Evolutionary conservation across 371 early-diverging fungal genomes (phyloP).

Genomic region (Actinomortierella ambigua): DNA sequence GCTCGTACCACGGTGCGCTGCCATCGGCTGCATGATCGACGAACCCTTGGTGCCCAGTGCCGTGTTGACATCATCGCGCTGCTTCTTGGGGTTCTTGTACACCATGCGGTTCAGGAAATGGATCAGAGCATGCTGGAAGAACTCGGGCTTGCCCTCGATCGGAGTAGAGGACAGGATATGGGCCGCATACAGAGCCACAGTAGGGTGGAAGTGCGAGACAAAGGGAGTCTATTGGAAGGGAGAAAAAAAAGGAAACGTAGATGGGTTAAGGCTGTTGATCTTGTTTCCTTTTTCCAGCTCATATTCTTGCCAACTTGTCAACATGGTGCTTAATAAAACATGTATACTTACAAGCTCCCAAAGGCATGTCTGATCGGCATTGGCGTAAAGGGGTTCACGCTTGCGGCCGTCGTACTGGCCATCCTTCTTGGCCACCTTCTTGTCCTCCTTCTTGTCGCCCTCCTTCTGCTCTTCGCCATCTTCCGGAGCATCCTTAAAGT

Average conservation of each 20-base stretch:
- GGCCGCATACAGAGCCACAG: slow-evolving; percentile 80
- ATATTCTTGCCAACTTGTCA: background rate
- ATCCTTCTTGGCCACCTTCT: slow-evolving; percentile 9
- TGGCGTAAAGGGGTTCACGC: slow-evolving; percentile 85
- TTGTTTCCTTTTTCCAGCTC: background rate
- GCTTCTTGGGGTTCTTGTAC: slow-evolving; percentile 92
- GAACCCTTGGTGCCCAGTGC: slow-evolving; percentile 52
- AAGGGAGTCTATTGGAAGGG: slow-evolving; percentile 58
- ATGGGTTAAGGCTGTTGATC: background rate
- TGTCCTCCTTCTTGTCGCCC: slow-evolving; percentile 9
- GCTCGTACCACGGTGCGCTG: slow-evolving; percentile 32
- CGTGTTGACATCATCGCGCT: slow-evolving; percentile 43
- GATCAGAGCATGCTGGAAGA: slow-evolving; percentile 88
- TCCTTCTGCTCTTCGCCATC: slow-evolving; percentile 49
- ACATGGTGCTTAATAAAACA: background rate
- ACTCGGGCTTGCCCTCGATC: slow-evolving; percentile 78
- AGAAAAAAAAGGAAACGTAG: background rate
- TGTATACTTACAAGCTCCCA: slow-evolving; percentile 85
- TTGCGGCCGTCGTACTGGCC: slow-evolving; percentile 80
- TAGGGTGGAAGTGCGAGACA: slow-evolving; percentile 89
- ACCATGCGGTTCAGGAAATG: slow-evolving; percentile 97
- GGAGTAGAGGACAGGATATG: slow-evolving; percentile 72
- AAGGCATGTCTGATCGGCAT: slow-evolving; percentile 82
- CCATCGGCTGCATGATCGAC: slow-evolving; percentile 68
- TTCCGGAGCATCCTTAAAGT: slow-evolving; percentile 52